A percentile compares a stretch with the other conserved stretches of the same genome.
Evolutionary conservation across 2,329 filamentous ascomycete species (phyloP).

Genomic region (Geosmithia flava): DNA sequence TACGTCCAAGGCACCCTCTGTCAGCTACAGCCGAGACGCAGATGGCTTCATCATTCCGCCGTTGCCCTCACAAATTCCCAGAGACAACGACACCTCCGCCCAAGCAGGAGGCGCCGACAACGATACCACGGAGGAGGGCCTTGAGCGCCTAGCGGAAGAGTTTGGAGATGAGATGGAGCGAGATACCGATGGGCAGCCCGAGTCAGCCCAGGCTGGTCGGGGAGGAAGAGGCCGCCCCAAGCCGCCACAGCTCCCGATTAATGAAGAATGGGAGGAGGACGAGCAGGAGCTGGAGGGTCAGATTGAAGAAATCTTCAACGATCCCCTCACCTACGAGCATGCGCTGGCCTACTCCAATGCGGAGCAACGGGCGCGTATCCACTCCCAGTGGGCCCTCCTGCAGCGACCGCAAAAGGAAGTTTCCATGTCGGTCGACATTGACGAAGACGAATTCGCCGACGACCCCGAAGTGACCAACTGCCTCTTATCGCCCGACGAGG

Average conservation of each 20-base stretch:
- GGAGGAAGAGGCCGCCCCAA: slow-evolving; percentile 13
- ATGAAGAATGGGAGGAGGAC: slow-evolving; percentile 49
- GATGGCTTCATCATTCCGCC: slow-evolving; percentile 58
- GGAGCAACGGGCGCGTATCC: slow-evolving; percentile 40
- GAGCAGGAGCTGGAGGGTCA: slow-evolving; percentile 57
- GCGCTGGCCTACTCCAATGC: slow-evolving; percentile 46
- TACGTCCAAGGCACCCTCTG: slow-evolving; percentile 17
- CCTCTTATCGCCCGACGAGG: slow-evolving; percentile 60
- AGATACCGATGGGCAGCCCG: slow-evolving; percentile 9
- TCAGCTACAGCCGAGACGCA: slow-evolving; percentile 40
- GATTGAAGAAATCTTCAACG: slow-evolving; percentile 57
- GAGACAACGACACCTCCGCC: slow-evolving; percentile 12
- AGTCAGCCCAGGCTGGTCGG: slow-evolving; percentile 3
- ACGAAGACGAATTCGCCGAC: slow-evolving; percentile 73
- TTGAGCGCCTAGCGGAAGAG: slow-evolving; percentile 28
- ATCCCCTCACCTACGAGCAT: slow-evolving; percentile 44
- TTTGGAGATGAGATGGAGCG: slow-evolving; percentile 28
- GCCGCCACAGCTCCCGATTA: slow-evolving; percentile 39
- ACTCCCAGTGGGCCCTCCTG: slow-evolving; percentile 37
- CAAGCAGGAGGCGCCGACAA: slow-evolving; percentile 4
- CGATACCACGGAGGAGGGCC: slow-evolving; percentile 9
- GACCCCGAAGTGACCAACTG: slow-evolving; percentile 82
- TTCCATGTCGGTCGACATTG: slow-evolving; percentile 53
- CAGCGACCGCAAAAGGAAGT: slow-evolving; percentile 33
- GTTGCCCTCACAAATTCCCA: slow-evolving; percentile 24